These are phyloP conservation scores for Russula emetica DNA, from an alignment of 768 basidiomycete species.

Conservation along the genomic window DNA sequence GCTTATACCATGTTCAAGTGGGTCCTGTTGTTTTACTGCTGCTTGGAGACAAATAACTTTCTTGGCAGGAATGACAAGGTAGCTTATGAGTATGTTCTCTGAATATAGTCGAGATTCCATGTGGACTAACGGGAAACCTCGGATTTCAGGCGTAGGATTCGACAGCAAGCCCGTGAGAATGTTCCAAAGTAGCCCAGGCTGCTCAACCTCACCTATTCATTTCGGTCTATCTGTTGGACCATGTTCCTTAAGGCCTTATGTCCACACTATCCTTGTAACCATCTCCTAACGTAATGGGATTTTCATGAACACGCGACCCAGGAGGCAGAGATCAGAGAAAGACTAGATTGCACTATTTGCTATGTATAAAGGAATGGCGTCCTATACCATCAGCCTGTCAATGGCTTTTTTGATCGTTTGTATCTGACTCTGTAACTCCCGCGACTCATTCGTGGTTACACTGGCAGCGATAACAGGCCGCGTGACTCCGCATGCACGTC, in stretches of 20 bases:
- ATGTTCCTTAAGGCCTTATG: constrained; percentile 18
- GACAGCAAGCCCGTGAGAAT: constrained; percentile 85
- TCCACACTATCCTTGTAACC: constrained; percentile 20
- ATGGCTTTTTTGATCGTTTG: constrained; percentile 77
- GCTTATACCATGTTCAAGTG: constrained; percentile 99
- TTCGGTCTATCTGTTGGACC: constrained; percentile 17
- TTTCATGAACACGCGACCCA: neutral
- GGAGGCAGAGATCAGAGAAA: neutral
- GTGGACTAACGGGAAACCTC: neutral
- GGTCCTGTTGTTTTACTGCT: constrained; percentile 33
- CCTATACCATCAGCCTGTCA: constrained; percentile 58
- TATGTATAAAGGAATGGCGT: neutral
- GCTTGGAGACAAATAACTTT: constrained; percentile 14
- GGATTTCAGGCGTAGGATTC: constrained; percentile 63
- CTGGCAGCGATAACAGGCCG: constrained; percentile 93
- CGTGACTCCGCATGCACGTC: constrained; percentile 92
- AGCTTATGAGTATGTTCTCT: constrained; percentile 79
- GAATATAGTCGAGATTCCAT: neutral
- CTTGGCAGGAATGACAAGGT: constrained; percentile 77
- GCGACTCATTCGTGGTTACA: constrained; percentile 93
- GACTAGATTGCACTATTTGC: constrained; percentile 4
- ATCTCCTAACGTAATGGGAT: constrained; percentile 15
- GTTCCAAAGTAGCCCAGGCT: constrained; percentile 61
- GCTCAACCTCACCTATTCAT: constrained; percentile 8
- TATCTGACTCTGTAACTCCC: constrained; percentile 88